Evolutionary conservation across 2,329 filamentous ascomycete genomes (phyloP).

Genomic region (Neophaeococcomyces aloes): DNA sequence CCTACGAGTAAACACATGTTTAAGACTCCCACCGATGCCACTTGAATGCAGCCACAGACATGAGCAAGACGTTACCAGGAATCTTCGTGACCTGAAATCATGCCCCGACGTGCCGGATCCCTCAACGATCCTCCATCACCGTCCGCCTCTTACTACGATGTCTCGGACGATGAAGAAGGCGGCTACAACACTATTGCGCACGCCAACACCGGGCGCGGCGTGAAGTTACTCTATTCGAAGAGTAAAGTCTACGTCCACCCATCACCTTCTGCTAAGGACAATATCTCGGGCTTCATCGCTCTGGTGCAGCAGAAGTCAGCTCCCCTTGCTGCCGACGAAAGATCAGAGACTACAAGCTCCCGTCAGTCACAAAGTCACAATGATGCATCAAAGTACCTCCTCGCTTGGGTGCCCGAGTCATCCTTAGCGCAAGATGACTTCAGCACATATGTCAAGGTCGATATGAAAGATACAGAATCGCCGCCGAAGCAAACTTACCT

Average conservation of each 20-base stretch:
- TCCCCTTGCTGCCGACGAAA: constrained; percentile 21
- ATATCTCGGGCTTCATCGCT: constrained; percentile 87
- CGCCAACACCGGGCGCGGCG: constrained; percentile 62
- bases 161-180: constrained; percentile 92
- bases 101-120: constrained; percentile 1
- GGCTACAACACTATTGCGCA: constrained; percentile 92
- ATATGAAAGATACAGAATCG: constrained; percentile 68
- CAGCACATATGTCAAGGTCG: constrained; percentile 89
- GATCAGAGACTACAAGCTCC: constrained; percentile 31
- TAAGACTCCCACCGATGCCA: neutral
- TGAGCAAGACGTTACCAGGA: neutral
- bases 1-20: neutral
- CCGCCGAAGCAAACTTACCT: constrained; percentile 80
- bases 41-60: neutral
- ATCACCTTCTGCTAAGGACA: constrained; percentile 85
- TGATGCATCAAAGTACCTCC: constrained; percentile 62
- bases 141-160: constrained; percentile 79
- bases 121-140: constrained; percentile 50
- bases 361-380: constrained; percentile 33
- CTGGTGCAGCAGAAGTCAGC: constrained; percentile 71
- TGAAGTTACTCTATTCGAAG: constrained; percentile 90
- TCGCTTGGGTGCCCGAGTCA: constrained; percentile 89
- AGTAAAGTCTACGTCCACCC: constrained; percentile 99
- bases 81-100: neutral
- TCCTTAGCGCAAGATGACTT: constrained; percentile 68